Evolutionary conservation across 257 asterid genomes (phyloP), one percentile per base, ranked within the genome.

Genomic region (Gentiana straminea): DNA sequence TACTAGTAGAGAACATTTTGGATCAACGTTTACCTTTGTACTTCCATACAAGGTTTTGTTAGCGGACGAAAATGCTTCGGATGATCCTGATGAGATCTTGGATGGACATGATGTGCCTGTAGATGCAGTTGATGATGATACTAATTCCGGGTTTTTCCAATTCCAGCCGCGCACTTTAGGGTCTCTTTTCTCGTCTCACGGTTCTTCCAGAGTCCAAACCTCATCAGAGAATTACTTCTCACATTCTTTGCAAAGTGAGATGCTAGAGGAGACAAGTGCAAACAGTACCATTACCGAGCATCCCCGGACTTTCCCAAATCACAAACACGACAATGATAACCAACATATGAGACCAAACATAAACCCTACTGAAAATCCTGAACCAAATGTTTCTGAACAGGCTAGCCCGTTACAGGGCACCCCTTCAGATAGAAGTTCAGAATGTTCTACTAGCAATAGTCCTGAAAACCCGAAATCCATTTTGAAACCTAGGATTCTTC

Each of bases 11-110:
- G 97, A 81, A 61, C 76, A 83, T 57, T 61, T 69, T 12, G 97
- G 97, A 6, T 89, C 95, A 1, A 89, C 87, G 59, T 89, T 89
- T 60, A 86, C 94, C 32, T 89, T 89, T 61, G 66, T 86, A 39
- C 68, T 89, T 32, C 94, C 97, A 54, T 81, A 86, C 75, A 89
- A 76, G 64, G 83, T 83, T 43, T 89, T 95, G 5, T 72, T 74
- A 6, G 41, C 52, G 41, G 73, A 72, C 44, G 94, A 83, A 46
- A 68, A 68, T 59, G 83, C 87, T 0, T 41, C 12, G 9, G 94
- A 88, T 61, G 96, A 85, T 64, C 59, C 79, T 3, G 94, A 86
- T 37, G 94, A 84, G 57, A 65, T 86, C 43, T 70, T 91, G 4
- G 95, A 86, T 44, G 66, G 66, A 59, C 84, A 73, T 48, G 92